Conservation (phyloP, 2,329 filamentous ascomycete species). For the Onygenales sp. region DNA sequence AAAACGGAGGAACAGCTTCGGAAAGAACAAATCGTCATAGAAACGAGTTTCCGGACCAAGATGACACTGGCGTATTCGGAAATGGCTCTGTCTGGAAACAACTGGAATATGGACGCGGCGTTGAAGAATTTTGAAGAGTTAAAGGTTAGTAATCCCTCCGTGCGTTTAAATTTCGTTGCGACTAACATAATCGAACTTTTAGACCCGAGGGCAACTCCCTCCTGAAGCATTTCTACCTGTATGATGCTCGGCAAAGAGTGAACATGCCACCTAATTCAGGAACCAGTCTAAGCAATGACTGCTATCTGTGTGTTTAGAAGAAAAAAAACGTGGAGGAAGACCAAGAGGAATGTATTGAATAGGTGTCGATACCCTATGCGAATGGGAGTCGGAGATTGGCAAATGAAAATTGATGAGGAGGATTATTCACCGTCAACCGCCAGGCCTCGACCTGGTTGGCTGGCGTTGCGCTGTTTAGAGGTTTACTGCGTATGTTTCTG, state of each 20-base stretch:
- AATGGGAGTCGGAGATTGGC: neutral
- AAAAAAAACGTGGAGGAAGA: no score
- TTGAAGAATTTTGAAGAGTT: slow-evolving; percentile 65
- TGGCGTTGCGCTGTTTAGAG: neutral
- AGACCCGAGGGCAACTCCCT: slow-evolving; percentile 13
- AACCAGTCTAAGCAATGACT: neutral
- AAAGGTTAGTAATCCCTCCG: slow-evolving; percentile 45
- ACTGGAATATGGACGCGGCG: slow-evolving; percentile 71
- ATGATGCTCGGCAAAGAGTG: slow-evolving; percentile 1
- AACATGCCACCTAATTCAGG: neutral
- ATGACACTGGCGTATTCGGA: slow-evolving; percentile 73
- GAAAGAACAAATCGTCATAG: slow-evolving; percentile 58
- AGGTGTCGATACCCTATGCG: no score
- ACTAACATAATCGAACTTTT: neutral
- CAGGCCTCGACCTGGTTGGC: neutral
- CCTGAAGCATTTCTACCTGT: slow-evolving; percentile 12
- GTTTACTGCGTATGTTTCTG: neutral
- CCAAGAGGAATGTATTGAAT: no score
- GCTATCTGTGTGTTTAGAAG: neutral
- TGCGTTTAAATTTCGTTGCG: neutral
- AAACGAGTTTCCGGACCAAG: slow-evolving; percentile 66
- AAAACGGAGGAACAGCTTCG: slow-evolving; percentile 45
- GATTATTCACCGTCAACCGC: neutral
- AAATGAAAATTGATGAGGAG: neutral
- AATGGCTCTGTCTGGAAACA: slow-evolving; percentile 69